Conservation (phyloP, 257 asterid species). For the Catharanthus roseus region DNA sequence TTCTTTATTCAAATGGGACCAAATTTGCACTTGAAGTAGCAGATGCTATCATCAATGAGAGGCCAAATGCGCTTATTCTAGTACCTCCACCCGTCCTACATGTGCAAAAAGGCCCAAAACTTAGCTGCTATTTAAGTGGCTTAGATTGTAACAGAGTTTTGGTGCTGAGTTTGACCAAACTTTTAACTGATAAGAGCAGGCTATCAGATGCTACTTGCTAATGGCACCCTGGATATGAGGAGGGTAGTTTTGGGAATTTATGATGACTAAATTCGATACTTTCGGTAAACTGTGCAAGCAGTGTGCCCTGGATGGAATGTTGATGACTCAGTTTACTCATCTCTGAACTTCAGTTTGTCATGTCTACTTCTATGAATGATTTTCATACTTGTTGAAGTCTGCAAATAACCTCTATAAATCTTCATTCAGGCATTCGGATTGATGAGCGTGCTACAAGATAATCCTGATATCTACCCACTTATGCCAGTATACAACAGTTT, state of each 20-base stretch:
- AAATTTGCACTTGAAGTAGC: neutral
- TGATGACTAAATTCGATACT: neutral
- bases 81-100: no score
- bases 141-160: neutral
- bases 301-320: neutral
- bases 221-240: neutral
- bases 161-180: neutral
- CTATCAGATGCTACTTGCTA: neutral
- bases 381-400: neutral
- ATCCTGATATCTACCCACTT: conserved; percentile 43
- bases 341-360: neutral
- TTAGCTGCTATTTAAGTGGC: neutral
- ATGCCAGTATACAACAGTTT: conserved; percentile 57
- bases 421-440: conserved; percentile 60
- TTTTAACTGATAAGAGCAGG: neutral
- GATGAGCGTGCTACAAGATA: conserved; percentile 41
- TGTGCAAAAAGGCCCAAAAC: no score
- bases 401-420: conserved; percentile 17
- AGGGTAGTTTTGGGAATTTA: neutral
- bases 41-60: neutral
- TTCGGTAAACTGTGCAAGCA: neutral
- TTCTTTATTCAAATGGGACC: neutral
- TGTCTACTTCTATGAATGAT: neutral
- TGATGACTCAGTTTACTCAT: neutral
- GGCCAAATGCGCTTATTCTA: no score